Evolutionary conservation across 1,284 basidiomycete genomes (phyloP).

Genomic region (Microbotryum scabiosae): DNA sequence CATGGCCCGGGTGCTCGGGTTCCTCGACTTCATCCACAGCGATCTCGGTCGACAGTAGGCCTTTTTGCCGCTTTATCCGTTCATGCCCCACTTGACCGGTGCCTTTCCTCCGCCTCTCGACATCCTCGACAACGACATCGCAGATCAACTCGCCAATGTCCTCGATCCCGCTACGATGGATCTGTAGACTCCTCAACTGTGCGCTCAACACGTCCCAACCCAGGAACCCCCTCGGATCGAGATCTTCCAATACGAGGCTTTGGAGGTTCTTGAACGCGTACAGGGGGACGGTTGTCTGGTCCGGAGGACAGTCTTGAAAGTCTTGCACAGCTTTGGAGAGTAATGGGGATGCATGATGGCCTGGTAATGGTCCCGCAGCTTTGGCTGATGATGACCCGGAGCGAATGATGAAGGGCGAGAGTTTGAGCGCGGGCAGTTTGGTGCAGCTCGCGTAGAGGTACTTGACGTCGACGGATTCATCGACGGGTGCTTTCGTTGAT

Average conservation of each 20-base stretch:
- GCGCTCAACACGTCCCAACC: slow-evolving; percentile 75
- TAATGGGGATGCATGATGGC: too few relatives aligned
- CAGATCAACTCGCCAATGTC: slow-evolving; percentile 74
- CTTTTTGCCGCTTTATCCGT: slow-evolving; percentile 5
- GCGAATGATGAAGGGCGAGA: slow-evolving; percentile 29
- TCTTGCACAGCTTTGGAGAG: slow-evolving; percentile 51
- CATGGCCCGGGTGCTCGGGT: slow-evolving; percentile 35
- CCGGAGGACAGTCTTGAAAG: slow-evolving; percentile 60
- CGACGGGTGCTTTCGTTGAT: slow-evolving; percentile 51
- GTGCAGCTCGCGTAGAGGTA: slow-evolving; percentile 81
- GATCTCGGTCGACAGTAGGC: not conserved
- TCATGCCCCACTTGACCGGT: slow-evolving; percentile 13
- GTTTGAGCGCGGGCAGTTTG: slow-evolving; percentile 63
- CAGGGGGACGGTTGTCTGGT: slow-evolving; percentile 66
- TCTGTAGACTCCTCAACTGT: slow-evolving; percentile 61
- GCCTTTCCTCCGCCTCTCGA: slow-evolving; percentile 47
- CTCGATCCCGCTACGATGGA: slow-evolving; percentile 68
- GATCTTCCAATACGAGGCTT: slow-evolving; percentile 61
- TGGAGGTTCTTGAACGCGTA: slow-evolving; percentile 75
- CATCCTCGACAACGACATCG: slow-evolving; percentile 64
- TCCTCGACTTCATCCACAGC: slow-evolving; percentile 28
- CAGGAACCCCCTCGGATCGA: slow-evolving; percentile 71
- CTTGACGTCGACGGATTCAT: slow-evolving; percentile 57
- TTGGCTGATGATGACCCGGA: slow-evolving; percentile 45
- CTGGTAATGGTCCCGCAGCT: slow-evolving; percentile 47